phyloP scores from a whole-genome alignment of 1,284 basidiomycete genomes.

The Pascua guehoae region DNA sequence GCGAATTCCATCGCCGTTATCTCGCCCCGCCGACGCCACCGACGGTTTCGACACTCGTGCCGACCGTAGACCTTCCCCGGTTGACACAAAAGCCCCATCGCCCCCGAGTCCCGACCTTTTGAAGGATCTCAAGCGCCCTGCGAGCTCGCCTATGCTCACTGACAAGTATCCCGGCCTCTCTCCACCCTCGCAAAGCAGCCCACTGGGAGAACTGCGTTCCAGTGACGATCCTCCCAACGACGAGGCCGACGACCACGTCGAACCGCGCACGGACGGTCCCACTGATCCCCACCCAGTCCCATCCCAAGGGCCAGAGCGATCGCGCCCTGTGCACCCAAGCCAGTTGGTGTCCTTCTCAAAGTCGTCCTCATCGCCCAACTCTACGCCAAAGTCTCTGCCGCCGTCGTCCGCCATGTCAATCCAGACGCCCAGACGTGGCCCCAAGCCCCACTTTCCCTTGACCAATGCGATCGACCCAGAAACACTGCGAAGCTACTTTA shows the following conservation, averaged over 20 bases:
- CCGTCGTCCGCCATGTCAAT: background rate
- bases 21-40: conserved; percentile 3
- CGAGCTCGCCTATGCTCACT: conserved; percentile 15
- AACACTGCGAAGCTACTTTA: conserved; percentile 61
- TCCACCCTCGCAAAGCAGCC: too few relatives aligned
- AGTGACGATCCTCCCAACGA: too few relatives aligned
- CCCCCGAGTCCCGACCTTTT: conserved; percentile 24
- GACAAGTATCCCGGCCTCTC: too few relatives aligned
- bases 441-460: conserved; percentile 53
- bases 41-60: background rate
- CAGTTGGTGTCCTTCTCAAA: background rate
- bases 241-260: too few relatives aligned
- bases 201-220: too few relatives aligned
- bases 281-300: too few relatives aligned
- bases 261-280: too few relatives aligned
- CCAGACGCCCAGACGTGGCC: background rate
- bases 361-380: background rate
- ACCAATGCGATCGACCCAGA: conserved; percentile 62
- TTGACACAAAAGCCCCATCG: conserved; percentile 9
- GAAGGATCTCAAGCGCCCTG: conserved; percentile 20
- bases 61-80: background rate
- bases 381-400: background rate
- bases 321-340: too few relatives aligned
- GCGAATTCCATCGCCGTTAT: too few relatives aligned
- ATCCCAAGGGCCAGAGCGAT: too few relatives aligned